Evolutionary conservation across 306 rosid species (phyloP), one percentile per base, ranked within the genome.

Genomic region (Astragalus membranaceus): DNA sequence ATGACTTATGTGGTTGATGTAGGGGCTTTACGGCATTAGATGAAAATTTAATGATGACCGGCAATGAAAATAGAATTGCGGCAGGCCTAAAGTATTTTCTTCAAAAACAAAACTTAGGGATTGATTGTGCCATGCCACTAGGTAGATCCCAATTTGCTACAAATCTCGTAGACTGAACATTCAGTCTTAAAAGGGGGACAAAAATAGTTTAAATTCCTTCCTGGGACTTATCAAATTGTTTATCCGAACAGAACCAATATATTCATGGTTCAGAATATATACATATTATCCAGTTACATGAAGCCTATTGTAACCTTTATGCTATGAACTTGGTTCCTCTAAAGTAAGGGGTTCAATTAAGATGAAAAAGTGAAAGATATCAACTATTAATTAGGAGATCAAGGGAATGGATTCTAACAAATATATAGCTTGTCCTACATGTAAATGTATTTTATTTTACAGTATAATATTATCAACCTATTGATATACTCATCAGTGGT

Each of bases 331-430:
- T 29, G 46, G 7, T 14, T 70, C 15, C 13, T 56, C 54, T 15
- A 23, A 69, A 42, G 4, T 41, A 16, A 56, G 8, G 9, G 44
- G 13, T 48, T 32, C 54, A 41, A 17, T 55, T 41, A 3, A 13
- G 41, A 55, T 26, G 44, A 54, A 69, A 23, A 42, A 33, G 23
- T 39, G 35, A 55, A 55, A 4, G 13, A 13, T 8, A 37, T 62
- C 67, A 44, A 57, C 47, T 44, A 43, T 44, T 8, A 37, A 58
- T 32, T 12, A 70, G 58, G 33, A 70, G 46, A 44, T 43, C 58
- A 57, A 70, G 48, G 67, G 23, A 32, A 14, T 57, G 11, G n/a
- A 70, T 56, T 70, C n/a, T 43, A 70, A 70, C n/a, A 70, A 71
- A 57, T 32, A 12, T 29, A 8, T 5, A 47, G 26, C 33, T 71